Evolutionary conservation across 257 asterid species (phyloP).

Genomic region (Cordia subcordata): DNA sequence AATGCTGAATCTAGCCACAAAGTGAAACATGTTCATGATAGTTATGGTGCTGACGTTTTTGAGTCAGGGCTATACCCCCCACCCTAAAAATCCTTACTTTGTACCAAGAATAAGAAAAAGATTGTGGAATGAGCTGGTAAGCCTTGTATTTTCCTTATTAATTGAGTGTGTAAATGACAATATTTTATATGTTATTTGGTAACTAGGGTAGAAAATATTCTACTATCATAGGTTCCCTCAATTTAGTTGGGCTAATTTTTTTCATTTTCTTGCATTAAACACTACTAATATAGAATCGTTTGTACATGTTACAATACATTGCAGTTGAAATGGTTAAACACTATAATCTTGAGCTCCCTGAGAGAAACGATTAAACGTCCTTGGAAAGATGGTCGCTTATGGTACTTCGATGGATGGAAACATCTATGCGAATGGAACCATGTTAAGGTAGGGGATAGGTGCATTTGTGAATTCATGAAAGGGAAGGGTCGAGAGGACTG

Average conservation of each 20-base stretch:
- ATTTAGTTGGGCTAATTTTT: not conserved
- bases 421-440: not conserved
- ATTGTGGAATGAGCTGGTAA: slow-evolving; percentile 5
- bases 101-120: not conserved
- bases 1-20: not conserved
- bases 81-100: slow-evolving; percentile 21
- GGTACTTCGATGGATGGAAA: not conserved
- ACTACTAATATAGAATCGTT: no score
- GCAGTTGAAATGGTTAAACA: not conserved
- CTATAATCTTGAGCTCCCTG: not conserved
- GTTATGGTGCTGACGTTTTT: slow-evolving; percentile 20
- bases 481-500: no score
- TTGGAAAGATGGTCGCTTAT: not conserved
- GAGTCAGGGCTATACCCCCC: slow-evolving; percentile 7
- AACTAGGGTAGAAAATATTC: not conserved
- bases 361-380: no score
- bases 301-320: not conserved
- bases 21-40: slow-evolving; percentile 1
- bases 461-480: slow-evolving; percentile 2
- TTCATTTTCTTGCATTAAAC: not conserved
- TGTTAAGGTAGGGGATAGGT: not conserved
- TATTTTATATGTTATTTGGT: no score
- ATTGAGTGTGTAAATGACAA: not conserved
- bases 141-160: not conserved
- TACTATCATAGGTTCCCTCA: no score